Conservation (phyloP, 2,329 filamentous ascomycete genomes). For the Aspergillus unguis region DNA sequence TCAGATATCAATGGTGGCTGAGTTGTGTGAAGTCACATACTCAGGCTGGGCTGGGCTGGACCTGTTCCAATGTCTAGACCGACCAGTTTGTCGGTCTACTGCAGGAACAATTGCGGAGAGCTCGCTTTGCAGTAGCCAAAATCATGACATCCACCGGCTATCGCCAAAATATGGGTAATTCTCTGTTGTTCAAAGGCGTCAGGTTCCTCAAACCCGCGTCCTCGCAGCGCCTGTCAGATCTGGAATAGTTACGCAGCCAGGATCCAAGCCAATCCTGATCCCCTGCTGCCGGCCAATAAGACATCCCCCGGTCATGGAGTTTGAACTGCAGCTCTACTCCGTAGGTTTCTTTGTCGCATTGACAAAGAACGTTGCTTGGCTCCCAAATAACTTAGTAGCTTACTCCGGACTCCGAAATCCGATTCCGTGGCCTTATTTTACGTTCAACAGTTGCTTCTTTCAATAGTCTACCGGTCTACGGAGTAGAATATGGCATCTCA, state of each 20-base stretch:
- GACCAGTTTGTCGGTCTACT: slow-evolving; percentile 31
- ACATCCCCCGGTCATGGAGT: neutral
- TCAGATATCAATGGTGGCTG: neutral
- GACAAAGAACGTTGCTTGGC: neutral
- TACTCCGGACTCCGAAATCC: neutral
- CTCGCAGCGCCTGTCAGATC: neutral
- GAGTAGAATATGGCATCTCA: neutral
- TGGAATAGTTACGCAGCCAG: neutral
- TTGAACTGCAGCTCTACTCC: neutral
- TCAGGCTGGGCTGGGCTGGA: neutral
- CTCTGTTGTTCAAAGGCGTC: neutral
- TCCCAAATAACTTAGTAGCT: neutral
- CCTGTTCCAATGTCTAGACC: slow-evolving; percentile 21
- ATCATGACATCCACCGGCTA: slow-evolving; percentile 6
- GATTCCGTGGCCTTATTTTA: neutral
- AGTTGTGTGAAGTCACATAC: neutral
- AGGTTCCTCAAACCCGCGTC: slow-evolving; percentile 7
- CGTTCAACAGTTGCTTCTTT: neutral
- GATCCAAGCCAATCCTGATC: neutral
- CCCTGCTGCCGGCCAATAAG: neutral
- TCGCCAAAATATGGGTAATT: neutral
- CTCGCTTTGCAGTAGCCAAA: slow-evolving; percentile 17
- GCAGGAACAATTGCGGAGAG: slow-evolving; percentile 35
- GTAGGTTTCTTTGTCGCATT: neutral
- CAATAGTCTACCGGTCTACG: neutral